Conservation (phyloP, 768 basidiomycete species). For the Russula griseocarnosa region DNA sequence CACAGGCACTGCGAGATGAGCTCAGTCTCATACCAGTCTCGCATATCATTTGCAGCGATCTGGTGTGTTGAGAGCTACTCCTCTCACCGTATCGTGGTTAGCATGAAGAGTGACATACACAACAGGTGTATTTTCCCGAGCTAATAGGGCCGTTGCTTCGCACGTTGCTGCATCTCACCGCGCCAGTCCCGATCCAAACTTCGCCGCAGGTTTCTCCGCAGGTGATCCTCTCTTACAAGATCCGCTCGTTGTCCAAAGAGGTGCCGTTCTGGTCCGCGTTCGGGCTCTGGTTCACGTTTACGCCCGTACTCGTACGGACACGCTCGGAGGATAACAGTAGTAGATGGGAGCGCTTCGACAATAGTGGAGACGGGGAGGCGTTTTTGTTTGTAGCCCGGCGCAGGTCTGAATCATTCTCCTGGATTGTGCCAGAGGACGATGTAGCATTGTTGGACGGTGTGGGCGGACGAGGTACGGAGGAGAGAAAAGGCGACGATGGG, state of each 20-base stretch:
- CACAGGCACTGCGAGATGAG: slow-evolving; percentile 39
- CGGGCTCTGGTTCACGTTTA: slow-evolving; percentile 70
- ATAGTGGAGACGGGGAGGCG: slow-evolving; percentile 32
- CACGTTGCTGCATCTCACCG: slow-evolving; percentile 68
- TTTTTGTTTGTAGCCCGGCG: slow-evolving; percentile 64
- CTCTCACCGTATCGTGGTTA: not conserved
- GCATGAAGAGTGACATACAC: slow-evolving; percentile 6
- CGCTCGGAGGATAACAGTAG: slow-evolving; percentile 20
- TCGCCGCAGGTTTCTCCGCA: slow-evolving; percentile 26
- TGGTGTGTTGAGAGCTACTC: slow-evolving; percentile 51
- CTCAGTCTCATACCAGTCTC: slow-evolving; percentile 41
- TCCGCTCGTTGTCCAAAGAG: slow-evolving; percentile 70
- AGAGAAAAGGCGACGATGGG: slow-evolving; percentile 57
- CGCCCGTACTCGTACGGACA: slow-evolving; percentile 45
- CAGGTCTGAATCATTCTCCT: slow-evolving; percentile 52
- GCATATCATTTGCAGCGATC: slow-evolving; percentile 79
- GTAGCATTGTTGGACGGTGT: slow-evolving; percentile 53
- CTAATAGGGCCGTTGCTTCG: slow-evolving; percentile 73
- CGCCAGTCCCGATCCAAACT: not conserved
- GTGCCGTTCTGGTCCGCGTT: slow-evolving; percentile 75
- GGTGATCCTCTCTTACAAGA: slow-evolving; percentile 70
- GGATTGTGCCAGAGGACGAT: slow-evolving; percentile 53
- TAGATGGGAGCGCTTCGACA: slow-evolving; percentile 30
- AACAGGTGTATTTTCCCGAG: slow-evolving; percentile 81
- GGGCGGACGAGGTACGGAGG: slow-evolving; percentile 44